Evolutionary conservation across 2,329 filamentous ascomycete species (phyloP), one percentile per base, ranked within the genome.

Genomic region (Trichoderma endophyticum): DNA sequence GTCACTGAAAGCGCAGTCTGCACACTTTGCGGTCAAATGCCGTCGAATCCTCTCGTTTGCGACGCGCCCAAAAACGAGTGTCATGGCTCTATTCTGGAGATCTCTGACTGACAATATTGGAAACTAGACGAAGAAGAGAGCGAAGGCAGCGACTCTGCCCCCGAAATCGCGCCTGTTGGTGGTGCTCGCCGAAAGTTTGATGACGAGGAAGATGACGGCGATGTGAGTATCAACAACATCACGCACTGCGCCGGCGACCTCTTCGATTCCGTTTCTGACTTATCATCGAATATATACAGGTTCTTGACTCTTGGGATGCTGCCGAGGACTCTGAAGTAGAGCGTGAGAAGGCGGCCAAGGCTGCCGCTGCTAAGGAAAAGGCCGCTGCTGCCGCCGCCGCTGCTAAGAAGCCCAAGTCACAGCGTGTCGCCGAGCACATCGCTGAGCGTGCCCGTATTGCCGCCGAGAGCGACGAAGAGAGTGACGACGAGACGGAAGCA

Each of bases 291-390:
- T 24, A 26, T 28, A n/a, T 70, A 70, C 75, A 97, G 92, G 93
- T 98, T 71, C 89, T 98, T 79, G 96, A 99, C 73, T 95, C 93
- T 39, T 99, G 96, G 96, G 95, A 98, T 79, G 95, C 93, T 72
- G 95, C 93, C 77, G 96, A 98, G 80, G 96, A 99, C 84, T 97
- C 94, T 74, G 96, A 99, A 79, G 95, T 91, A 77, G 96, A 99
- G 86, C 93, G 94, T 78, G 95, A 98, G 83, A 99, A 98, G 87
- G 93, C 89, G 32, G 93, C 92, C 83, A 96, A 95, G 85, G 94
- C 91, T 65, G 91, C 88, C 6, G 95, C 93, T 79, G 92, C 90
- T 68, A 97, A 97, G 83, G 93, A 92, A 72, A 97, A 97, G 83
- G 94, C 93, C 32, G 94, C 95, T 0, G 95, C 93, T 59, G 93